Evolutionary conservation across 208 protist species (phyloP).

Genomic region (Trichomonas gallinae): DNA sequence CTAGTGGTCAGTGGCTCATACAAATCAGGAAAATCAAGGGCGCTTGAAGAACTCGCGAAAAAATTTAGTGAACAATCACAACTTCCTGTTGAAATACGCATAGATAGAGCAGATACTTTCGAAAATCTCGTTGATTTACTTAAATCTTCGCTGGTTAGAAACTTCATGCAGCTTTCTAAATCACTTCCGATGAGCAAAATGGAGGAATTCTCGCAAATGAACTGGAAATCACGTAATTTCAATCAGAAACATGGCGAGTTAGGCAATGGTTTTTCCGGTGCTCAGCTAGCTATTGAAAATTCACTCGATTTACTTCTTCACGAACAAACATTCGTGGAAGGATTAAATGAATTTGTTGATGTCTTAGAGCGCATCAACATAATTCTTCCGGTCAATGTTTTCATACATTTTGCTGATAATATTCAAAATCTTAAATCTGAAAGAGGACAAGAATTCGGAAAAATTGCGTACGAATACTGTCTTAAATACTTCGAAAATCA

Average conservation of each 20-base stretch:
- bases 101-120: neutral
- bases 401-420: neutral
- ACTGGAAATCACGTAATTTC: neutral
- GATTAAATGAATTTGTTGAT: neutral
- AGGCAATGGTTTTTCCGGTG: neutral
- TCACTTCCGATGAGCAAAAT: neutral
- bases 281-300: neutral
- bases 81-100: neutral
- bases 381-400: neutral
- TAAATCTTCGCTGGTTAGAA: neutral
- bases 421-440: neutral
- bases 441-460: neutral
- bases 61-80: neutral
- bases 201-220: neutral
- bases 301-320: neutral
- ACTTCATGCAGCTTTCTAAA: neutral
- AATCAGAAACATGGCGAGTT: neutral
- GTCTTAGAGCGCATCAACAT: neutral
- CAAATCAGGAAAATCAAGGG: neutral
- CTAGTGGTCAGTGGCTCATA: neutral
- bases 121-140: neutral
- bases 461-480: neutral
- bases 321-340: neutral
- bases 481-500: neutral
- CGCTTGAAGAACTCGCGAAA: neutral